Evolutionary conservation across 2,329 filamentous ascomycete species (phyloP).

Genomic region (Aspergillus brasiliensis): DNA sequence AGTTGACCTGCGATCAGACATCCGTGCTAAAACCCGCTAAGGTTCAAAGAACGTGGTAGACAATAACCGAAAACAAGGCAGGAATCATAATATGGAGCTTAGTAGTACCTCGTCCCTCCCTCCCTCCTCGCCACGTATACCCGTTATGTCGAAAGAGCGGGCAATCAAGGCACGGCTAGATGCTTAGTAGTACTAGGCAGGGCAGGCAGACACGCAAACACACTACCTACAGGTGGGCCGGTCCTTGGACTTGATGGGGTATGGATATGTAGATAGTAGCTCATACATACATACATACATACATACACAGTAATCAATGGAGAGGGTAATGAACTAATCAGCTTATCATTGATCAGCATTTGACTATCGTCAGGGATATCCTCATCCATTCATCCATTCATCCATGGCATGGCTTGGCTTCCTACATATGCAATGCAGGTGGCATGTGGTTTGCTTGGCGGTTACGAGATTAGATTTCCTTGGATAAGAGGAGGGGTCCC

Average conservation of each 20-base stretch:
- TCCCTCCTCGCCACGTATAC: no score
- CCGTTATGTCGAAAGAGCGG: not conserved
- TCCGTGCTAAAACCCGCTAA: not conserved
- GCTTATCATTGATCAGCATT: not conserved
- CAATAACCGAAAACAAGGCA: not conserved
- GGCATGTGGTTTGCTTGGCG: slow-evolving; percentile 1
- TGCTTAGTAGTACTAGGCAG: not conserved
- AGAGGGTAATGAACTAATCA: not conserved
- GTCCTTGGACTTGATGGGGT: no score
- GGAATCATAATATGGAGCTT: not conserved
- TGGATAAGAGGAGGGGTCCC: no score
- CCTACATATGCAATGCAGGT: slow-evolving; percentile 1
- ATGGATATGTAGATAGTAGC: no score
- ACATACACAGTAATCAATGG: no score
- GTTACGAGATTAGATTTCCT: not conserved
- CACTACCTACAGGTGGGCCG: no score
- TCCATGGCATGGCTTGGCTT: not conserved
- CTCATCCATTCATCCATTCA: not conserved
- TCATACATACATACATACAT: no score
- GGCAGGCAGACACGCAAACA: not conserved
- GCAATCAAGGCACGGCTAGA: not conserved
- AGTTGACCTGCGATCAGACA: slow-evolving; percentile 25
- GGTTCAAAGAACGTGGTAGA: not conserved
- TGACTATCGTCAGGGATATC: not conserved
- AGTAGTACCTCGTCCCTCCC: no score